Evolutionary conservation across 2,329 filamentous ascomycete genomes (phyloP).

Genomic region (Phyllosticta citriasiana): DNA sequence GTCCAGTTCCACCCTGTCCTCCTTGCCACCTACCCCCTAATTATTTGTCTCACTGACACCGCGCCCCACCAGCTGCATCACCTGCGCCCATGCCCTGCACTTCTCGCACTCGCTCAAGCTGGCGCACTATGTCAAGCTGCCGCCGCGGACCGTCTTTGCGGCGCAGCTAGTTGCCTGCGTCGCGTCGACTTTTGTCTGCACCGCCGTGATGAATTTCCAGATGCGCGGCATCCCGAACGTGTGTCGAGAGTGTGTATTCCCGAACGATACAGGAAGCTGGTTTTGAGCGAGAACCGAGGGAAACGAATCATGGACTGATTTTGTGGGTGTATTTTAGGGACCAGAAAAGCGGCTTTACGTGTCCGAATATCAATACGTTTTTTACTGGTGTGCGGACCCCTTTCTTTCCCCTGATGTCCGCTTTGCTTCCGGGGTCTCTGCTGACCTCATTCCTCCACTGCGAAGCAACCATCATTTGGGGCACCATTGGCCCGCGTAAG

Average conservation of each 20-base stretch:
- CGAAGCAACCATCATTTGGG: slow-evolving; percentile 47
- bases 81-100: slow-evolving; percentile 11
- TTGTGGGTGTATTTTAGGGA: neutral
- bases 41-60: neutral
- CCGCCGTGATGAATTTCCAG: slow-evolving; percentile 51
- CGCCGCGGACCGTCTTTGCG: slow-evolving; percentile 56
- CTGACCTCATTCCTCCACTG: no score
- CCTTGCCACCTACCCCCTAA: no score
- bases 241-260: slow-evolving; percentile 40
- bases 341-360: slow-evolving; percentile 37
- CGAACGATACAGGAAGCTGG: no score
- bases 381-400: slow-evolving; percentile 41
- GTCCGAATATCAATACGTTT: slow-evolving; percentile 50
- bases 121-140: slow-evolving; percentile 46
- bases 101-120: slow-evolving; percentile 22
- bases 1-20: slow-evolving; percentile 15
- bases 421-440: no score
- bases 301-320: neutral
- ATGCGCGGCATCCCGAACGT: slow-evolving; percentile 50
- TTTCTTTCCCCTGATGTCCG: no score
- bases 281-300: no score
- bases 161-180: slow-evolving; percentile 56
- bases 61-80: slow-evolving; percentile 1
- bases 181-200: slow-evolving; percentile 56
- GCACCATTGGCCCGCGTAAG: slow-evolving; percentile 58